Evolutionary conservation across 2,329 filamentous ascomycete species (phyloP), one percentile per base, ranked within the genome.

Genomic region (Clonostachys sp.): DNA sequence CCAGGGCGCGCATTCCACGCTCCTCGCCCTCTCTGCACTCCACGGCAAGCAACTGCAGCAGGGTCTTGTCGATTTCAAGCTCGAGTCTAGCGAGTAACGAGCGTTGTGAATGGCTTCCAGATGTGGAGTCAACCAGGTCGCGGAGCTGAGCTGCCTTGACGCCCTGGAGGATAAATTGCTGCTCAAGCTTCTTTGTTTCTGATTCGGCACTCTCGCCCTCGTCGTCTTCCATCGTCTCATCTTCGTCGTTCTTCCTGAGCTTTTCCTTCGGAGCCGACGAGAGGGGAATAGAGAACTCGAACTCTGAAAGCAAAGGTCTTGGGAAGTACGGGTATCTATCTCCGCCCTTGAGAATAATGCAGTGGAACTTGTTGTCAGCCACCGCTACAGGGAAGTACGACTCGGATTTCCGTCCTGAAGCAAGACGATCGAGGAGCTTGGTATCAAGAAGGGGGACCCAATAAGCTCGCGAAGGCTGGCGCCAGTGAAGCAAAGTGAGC

Each of bases 391-490:
- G 94, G 80, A 91, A 99, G 72, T 99, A 99, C 0, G 77, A 81
- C 68, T 99, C 94, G 53, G 87, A 80, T 66, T 96, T 96, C 49
- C 86, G 84, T 24, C 94, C 94, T 4, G 83, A 84, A 0, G 89
- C 87, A 5, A 96, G 79, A 51, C 94, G 90, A 1, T 89, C 78
- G 12, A 99, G 76, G 36, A 87, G 81, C 49, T 80, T 89, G 1
- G 95, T 99, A 67, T 99, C 92, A 4, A 99, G 80, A 4, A 99
- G 77, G 1, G 94, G 94, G 3, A 95, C 83, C 94, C 94, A 99
- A 50, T 81, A 84, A 10, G 91, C 94, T 60, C 94, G 86, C 5
- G 88, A 89, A 1, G 86, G 85, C 18, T 78, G 85, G 9, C 94
- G 86, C 94, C 94, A 99, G 67, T 96, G 91, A 41, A 95, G 77